phyloP scores from a whole-genome alignment of 2,329 filamentous ascomycete genomes.

The Escovopsis weberi region DNA sequence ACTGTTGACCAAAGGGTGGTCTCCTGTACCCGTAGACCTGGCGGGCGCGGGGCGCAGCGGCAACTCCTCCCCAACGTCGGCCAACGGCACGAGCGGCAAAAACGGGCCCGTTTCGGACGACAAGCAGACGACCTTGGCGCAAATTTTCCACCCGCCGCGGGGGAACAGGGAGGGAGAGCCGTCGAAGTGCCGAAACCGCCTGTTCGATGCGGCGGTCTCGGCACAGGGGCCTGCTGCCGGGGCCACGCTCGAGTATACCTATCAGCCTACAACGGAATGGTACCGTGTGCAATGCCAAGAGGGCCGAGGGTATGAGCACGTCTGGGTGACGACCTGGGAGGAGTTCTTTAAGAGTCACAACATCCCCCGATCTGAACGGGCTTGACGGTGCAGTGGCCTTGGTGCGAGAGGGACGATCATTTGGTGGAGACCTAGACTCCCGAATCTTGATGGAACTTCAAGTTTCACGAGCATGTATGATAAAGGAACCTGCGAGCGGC shows the following conservation, averaged over 20 bases:
- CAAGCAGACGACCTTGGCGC: slow-evolving; percentile 12
- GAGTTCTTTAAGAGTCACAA: slow-evolving; percentile 20
- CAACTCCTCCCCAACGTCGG: neutral
- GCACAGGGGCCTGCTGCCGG: neutral
- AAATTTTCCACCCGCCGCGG: slow-evolving; percentile 34
- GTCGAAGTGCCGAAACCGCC: slow-evolving; percentile 27
- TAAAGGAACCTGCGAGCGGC: too few relatives aligned
- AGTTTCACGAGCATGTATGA: too few relatives aligned
- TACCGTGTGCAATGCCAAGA: slow-evolving; percentile 32
- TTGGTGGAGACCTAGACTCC: too few relatives aligned
- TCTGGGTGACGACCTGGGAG: slow-evolving; percentile 30
- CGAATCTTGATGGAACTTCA: too few relatives aligned
- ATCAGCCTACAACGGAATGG: slow-evolving; percentile 35
- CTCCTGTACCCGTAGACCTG: slow-evolving; percentile 12
- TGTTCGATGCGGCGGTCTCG: slow-evolving; percentile 25
- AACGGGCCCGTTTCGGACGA: slow-evolving; percentile 8
- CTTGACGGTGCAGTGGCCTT: neutral
- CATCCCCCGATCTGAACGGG: slow-evolving; percentile 11
- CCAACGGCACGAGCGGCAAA: slow-evolving; percentile 9
- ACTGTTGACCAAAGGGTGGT: slow-evolving; percentile 24
- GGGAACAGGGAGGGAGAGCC: slow-evolving; percentile 7
- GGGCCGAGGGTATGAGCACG: slow-evolving; percentile 34
- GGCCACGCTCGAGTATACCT: slow-evolving; percentile 20
- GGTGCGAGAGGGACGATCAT: too few relatives aligned
- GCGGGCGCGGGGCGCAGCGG: slow-evolving; percentile 3